Conservation (phyloP, 495 filamentous ascomycete genomes). For the Cetradonia linearis region DNA sequence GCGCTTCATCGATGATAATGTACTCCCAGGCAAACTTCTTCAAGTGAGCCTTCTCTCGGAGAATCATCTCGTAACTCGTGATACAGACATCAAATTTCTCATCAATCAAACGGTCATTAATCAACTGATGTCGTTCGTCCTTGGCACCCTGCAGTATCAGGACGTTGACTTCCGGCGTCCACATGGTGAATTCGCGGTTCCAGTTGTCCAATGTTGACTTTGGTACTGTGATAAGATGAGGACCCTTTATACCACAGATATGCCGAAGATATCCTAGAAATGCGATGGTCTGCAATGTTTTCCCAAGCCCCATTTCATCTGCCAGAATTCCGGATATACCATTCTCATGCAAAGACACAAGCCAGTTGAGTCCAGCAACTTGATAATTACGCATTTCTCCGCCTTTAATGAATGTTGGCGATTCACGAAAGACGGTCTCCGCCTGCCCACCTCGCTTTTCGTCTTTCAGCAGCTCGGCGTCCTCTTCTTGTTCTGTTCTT, state of each 20-base stretch:
- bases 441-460: conserved; percentile 78
- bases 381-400: conserved; percentile 94
- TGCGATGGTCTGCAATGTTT: conserved; percentile 83
- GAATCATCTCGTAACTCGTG: conserved; percentile 94
- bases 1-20: conserved; percentile 98
- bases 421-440: conserved; percentile 85
- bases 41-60: conserved; percentile 87
- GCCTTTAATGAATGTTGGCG: conserved; percentile 75
- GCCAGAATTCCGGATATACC: conserved; percentile 96
- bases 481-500: conserved; percentile 94
- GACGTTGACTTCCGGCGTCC: conserved; percentile 93
- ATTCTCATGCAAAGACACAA: conserved; percentile 97
- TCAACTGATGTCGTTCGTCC: conserved; percentile 79
- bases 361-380: conserved; percentile 88
- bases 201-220: conserved; percentile 99
- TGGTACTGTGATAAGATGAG: conserved; percentile 89
- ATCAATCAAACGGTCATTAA: conserved; percentile 80
- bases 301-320: conserved; percentile 95
- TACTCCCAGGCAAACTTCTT: conserved; percentile 99
- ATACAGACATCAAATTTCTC: conserved; percentile 92
- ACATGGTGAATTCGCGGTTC: conserved; percentile 85
- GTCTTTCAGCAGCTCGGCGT: conserved; percentile 86
- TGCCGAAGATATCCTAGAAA: conserved; percentile 93
- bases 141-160: conserved; percentile 92
- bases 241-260: conserved; percentile 74